A percentile compares a stretch with the other conserved stretches of the same genome.
These are phyloP conservation scores for Tolypocladium nubicola DNA, from an alignment of 2,329 filamentous ascomycete species.

Conservation along the genomic window DNA sequence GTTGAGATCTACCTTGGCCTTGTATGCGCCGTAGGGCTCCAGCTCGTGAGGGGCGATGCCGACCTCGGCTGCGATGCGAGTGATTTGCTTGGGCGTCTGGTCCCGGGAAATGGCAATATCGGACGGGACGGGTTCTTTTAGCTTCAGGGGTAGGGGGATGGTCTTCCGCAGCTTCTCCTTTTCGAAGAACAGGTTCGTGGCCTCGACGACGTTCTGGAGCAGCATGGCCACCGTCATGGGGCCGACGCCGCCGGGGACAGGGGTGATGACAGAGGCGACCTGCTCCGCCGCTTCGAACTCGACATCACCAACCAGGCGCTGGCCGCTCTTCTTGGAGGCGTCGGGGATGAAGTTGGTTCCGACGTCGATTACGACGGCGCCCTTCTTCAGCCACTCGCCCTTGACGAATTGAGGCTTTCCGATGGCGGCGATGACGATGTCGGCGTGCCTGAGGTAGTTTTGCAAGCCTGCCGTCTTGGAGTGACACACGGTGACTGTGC, in stretches of 20 bases:
- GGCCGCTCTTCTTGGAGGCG: slow-evolving; percentile 79
- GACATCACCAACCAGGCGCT: slow-evolving; percentile 88
- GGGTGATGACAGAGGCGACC: slow-evolving; percentile 87
- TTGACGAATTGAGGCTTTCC: slow-evolving; percentile 81
- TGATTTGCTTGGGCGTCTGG: slow-evolving; percentile 88
- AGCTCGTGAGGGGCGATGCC: slow-evolving; percentile 83
- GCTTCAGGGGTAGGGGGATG: slow-evolving; percentile 71
- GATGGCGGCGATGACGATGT: slow-evolving; percentile 87
- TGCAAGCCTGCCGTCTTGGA: slow-evolving; percentile 70
- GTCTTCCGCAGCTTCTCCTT: slow-evolving; percentile 72
- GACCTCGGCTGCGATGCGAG: slow-evolving; percentile 70
- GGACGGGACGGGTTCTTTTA: slow-evolving; percentile 76
- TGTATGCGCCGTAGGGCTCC: slow-evolving; percentile 89
- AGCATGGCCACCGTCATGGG: slow-evolving; percentile 99
- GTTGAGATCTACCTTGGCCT: slow-evolving; percentile 84
- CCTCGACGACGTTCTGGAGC: slow-evolving; percentile 86
- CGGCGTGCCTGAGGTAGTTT: slow-evolving; percentile 68
- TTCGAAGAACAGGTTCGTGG: slow-evolving; percentile 72
- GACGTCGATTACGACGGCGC: slow-evolving; percentile 93
- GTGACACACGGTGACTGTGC: slow-evolving; percentile 94
- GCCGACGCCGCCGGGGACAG: slow-evolving; percentile 91
- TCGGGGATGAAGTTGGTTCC: slow-evolving; percentile 95
- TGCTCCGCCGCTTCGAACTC: slow-evolving; percentile 77
- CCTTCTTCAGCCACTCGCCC: slow-evolving; percentile 90
- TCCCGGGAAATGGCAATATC: slow-evolving; percentile 87